Base-by-base conservation (phyloP, 768 basidiomycete genomes). In the Russula sp. region DNA sequence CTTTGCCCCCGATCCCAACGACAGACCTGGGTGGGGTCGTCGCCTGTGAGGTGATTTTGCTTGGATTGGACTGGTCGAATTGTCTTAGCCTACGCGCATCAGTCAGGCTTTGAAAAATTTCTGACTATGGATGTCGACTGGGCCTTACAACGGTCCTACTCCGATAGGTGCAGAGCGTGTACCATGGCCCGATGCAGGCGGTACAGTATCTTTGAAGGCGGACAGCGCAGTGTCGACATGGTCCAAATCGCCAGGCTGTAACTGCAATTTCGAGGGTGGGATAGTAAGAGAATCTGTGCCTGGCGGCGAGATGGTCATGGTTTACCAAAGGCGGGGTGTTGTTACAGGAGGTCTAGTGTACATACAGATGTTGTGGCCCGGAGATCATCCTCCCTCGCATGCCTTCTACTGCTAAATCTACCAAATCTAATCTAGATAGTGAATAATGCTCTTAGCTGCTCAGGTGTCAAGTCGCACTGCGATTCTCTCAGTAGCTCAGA, bases 1-100 rank as follows among this genome's bases (percentile, higher is more conserved):
- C 92, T 80, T 93, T 94, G 67, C 84, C 86, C 40, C 92, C 92
- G 62, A 94, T 94, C 14, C 92, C 92, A 62, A 89, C 90, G 3
- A 94, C 92, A 11, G 91, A 86, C 61, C 81, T 80, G 1, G 92
- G 91, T 2, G 91, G 89, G 0, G 90, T 91, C 22, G 87, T 81
- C 4, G 89, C 84, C 66, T 84, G 82, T 50, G 91, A 92, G 48
- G 82, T 82, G 66, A 81, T 82, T 62, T 86, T 79, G 68, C 89
- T 91, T 14, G 83, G 79, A 22, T 84, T 79, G 47, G 89, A 88
- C 73, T 88, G 79, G 72, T 93, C 90, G 68, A 91, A 93, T 67
- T 80, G 79, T 77, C 88, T 91, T 68, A 92, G 74, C 85, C 89
- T 91, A 63, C 11, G 11, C 11, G 59, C 18, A 16, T 59, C 9